Evolutionary conservation across 805 yeast genomes (phyloP).

Genomic region (Saccharomycopsis schoenii): DNA sequence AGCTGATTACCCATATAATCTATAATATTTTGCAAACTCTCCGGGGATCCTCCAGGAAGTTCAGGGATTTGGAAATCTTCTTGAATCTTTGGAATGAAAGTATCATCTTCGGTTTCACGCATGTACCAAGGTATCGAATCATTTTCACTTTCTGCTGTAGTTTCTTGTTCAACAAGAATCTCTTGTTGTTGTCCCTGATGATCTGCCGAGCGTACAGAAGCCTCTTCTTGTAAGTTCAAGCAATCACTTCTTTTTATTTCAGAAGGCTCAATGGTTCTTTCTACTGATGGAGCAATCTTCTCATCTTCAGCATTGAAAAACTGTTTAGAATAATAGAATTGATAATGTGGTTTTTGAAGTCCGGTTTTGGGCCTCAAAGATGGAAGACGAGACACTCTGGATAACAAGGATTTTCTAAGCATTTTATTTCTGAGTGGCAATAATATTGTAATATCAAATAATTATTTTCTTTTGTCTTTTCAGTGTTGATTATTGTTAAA

Average conservation of each 20-base stretch:
- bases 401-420: neutral
- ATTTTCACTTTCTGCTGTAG: neutral
- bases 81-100: constrained; percentile 20
- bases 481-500: too few species aligned
- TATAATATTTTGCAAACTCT: constrained; percentile 35
- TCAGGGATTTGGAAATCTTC: constrained; percentile 37
- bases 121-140: constrained; percentile 50
- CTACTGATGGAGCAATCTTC: too few species aligned
- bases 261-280: neutral
- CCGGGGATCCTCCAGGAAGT: constrained; percentile 53
- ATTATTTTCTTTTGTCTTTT: neutral
- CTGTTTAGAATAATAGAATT: neutral
- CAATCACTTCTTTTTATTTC: neutral
- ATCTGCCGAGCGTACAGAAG: neutral
- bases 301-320: neutral
- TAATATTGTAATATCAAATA: too few species aligned
- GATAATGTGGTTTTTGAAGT: neutral
- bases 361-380: neutral
- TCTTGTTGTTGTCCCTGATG: neutral
- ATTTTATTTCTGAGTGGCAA: neutral
- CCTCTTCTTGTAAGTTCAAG: neutral
- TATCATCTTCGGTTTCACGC: constrained; percentile 31
- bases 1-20: constrained; percentile 44
- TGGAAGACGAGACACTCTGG: neutral
- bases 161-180: neutral